Percentiles rank a stretch among this genome's conserved stretches.
phyloP scores from a whole-genome alignment of 805 yeast species.

The Zygosaccharomyces siamensis region DNA sequence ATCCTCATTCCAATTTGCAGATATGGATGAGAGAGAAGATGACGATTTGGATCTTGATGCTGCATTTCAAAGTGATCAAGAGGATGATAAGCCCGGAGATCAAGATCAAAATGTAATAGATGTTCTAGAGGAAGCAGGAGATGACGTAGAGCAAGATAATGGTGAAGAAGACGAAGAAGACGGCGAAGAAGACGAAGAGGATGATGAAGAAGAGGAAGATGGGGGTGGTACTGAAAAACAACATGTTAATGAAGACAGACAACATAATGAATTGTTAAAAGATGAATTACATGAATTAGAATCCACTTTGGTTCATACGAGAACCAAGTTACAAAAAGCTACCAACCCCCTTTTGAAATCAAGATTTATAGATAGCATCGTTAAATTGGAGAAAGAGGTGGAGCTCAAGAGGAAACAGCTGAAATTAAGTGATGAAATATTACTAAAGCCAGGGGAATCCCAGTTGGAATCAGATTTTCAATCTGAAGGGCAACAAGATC shows the following conservation, averaged over 20 bases:
- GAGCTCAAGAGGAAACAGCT: slow-evolving; percentile 74
- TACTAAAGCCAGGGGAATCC: slow-evolving; percentile 15
- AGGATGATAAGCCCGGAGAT: slow-evolving; percentile 25
- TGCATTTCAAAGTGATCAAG: slow-evolving; percentile 43
- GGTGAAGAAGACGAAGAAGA: slow-evolving; percentile 44
- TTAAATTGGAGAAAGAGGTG: slow-evolving; percentile 71
- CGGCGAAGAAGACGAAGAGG: slow-evolving; percentile 43
- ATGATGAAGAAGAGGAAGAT: slow-evolving; percentile 45
- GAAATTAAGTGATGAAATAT: slow-evolving; percentile 35
- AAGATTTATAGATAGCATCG: slow-evolving; percentile 77
- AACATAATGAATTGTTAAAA: slow-evolving; percentile 66
- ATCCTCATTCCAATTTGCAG: slow-evolving; percentile 11
- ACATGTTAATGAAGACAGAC: slow-evolving; percentile 52
- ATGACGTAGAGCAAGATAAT: slow-evolving; percentile 34
- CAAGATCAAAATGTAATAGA: slow-evolving; percentile 19
- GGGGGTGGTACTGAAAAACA: slow-evolving; percentile 48
- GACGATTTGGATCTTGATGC: slow-evolving; percentile 56
- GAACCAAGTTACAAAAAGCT: slow-evolving; percentile 64
- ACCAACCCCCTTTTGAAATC: slow-evolving; percentile 79
- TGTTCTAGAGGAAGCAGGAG: slow-evolving; percentile 34
- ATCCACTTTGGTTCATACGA: slow-evolving; percentile 68
- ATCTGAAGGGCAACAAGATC: slow-evolving; percentile 22
- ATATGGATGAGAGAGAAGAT: slow-evolving; percentile 37
- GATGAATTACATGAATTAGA: slow-evolving; percentile 86
- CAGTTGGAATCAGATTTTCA: slow-evolving; percentile 19